Conservation (phyloP, 208 protist species). For the Leptomonas pyrrhocoris region DNA sequence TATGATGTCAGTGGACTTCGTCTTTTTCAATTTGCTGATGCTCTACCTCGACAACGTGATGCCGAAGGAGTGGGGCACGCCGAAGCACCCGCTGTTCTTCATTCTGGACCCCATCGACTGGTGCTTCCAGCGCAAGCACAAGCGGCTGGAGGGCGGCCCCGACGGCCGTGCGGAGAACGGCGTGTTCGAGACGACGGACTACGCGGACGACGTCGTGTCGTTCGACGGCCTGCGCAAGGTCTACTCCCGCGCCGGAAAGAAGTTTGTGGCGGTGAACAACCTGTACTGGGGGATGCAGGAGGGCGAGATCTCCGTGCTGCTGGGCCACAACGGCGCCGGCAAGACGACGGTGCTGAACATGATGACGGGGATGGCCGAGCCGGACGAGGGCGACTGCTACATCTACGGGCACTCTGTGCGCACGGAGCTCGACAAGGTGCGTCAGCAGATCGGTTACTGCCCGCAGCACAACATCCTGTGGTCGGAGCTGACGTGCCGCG, state of each 20-base stretch:
- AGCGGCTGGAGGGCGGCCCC: conserved; percentile 33
- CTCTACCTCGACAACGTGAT: conserved; percentile 78
- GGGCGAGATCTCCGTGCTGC: conserved; percentile 62
- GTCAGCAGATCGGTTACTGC: conserved; percentile 76
- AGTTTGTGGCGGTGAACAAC: conserved; percentile 75
- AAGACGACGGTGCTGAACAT: conserved; percentile 88
- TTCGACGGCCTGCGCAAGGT: conserved; percentile 41
- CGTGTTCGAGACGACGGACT: conserved; percentile 27
- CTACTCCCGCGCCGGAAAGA: conserved; percentile 49
- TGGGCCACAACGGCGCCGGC: conserved; percentile 80
- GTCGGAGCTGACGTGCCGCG: conserved; percentile 81
- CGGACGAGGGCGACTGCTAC: conserved; percentile 69
- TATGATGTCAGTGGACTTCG: conserved; percentile 47
- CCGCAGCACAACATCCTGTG: conserved; percentile 67
- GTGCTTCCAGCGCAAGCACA: conserved; percentile 22
- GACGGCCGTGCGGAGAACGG: conserved; percentile 38
- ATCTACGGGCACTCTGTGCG: conserved; percentile 68
- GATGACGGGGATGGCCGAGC: conserved; percentile 78
- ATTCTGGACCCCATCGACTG: conserved; percentile 47
- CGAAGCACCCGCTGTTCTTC: conserved; percentile 70
- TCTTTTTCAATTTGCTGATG: conserved; percentile 63
- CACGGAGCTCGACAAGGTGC: conserved; percentile 45
- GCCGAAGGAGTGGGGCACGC: conserved; percentile 64
- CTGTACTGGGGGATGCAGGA: conserved; percentile 59
- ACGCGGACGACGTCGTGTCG: conserved; percentile 17